Conservation (phyloP, 805 yeast genomes). For the Schwanniomyces occidentalis region DNA sequence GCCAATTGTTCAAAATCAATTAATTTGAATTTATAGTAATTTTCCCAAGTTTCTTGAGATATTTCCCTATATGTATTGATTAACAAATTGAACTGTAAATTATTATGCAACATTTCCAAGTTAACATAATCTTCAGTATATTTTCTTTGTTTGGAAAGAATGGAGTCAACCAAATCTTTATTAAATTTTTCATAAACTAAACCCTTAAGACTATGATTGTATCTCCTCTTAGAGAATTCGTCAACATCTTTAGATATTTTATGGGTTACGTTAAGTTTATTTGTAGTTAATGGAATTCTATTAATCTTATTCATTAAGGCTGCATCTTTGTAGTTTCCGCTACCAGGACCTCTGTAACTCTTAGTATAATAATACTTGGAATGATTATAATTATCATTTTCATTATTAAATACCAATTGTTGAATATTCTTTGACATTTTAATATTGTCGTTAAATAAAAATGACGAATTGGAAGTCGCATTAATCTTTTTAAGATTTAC, state of each 20-base stretch:
- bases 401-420: conserved; percentile 35
- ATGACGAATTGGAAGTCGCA: conserved; percentile 18
- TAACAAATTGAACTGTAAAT: conserved; percentile 39
- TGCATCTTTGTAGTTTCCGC: conserved; percentile 47
- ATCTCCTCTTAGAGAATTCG: conserved; percentile 9
- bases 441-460: conserved; percentile 23
- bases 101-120: conserved; percentile 46
- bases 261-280: conserved; percentile 15
- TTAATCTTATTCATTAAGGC: conserved; percentile 41
- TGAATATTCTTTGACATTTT: conserved; percentile 35
- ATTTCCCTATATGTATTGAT: conserved; percentile 41
- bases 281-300: conserved; percentile 26
- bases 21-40: conserved; percentile 38
- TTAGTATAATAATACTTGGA: conserved; percentile 42
- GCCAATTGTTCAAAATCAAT: conserved; percentile 40
- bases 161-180: conserved; percentile 29
- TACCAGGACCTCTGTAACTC: conserved; percentile 45
- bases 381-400: conserved; percentile 34
- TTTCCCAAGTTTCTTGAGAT: conserved; percentile 39
- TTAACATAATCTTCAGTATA: conserved; percentile 37
- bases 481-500: conserved; percentile 16
- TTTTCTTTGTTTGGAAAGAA: conserved; percentile 27
- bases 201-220: conserved; percentile 35
- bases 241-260: conserved; percentile 16
- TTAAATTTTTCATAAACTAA: conserved; percentile 35